These are phyloP conservation scores for Botryotinia convoluta DNA, from an alignment of 2,329 filamentous ascomycete genomes.

Conservation along the genomic window DNA sequence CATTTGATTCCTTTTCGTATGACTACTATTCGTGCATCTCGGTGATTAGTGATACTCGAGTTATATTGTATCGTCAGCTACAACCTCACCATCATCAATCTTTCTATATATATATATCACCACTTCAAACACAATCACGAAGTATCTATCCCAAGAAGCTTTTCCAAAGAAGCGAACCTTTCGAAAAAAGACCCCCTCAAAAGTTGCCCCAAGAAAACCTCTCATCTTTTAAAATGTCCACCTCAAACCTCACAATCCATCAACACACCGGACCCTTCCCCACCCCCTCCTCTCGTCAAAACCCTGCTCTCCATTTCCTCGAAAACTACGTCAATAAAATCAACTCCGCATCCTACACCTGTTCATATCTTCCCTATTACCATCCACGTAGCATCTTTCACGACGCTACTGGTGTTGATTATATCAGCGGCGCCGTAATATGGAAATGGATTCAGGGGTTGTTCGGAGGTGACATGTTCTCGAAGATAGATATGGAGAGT, in stretches of 20 bases:
- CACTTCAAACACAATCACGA: too few species aligned
- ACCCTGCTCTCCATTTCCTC: conserved; percentile 8
- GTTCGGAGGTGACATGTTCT: not conserved
- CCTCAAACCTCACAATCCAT: not conserved
- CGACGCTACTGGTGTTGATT: conserved; percentile 16
- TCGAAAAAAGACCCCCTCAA: not conserved
- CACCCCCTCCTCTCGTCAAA: not conserved
- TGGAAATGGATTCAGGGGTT: conserved; percentile 18
- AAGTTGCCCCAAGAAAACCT: too few species aligned
- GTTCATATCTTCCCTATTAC: conserved; percentile 16
- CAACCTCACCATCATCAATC: not conserved
- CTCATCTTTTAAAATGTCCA: not conserved
- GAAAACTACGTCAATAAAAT: conserved; percentile 9
- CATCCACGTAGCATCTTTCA: conserved; percentile 7
- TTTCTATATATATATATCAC: not conserved
- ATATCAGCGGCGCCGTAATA: not conserved
- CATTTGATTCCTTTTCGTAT: not conserved
- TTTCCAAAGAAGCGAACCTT: too few species aligned
- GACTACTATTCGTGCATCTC: not conserved
- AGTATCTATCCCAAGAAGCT: too few species aligned
- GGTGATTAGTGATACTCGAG: not conserved
- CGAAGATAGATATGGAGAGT: conserved; percentile 11
- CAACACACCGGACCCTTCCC: conserved; percentile 1
- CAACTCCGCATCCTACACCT: not conserved
- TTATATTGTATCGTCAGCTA: not conserved